phyloP scores from a whole-genome alignment of 1,139 yeast genomes.

The Magnusiomyces sp. region DNA sequence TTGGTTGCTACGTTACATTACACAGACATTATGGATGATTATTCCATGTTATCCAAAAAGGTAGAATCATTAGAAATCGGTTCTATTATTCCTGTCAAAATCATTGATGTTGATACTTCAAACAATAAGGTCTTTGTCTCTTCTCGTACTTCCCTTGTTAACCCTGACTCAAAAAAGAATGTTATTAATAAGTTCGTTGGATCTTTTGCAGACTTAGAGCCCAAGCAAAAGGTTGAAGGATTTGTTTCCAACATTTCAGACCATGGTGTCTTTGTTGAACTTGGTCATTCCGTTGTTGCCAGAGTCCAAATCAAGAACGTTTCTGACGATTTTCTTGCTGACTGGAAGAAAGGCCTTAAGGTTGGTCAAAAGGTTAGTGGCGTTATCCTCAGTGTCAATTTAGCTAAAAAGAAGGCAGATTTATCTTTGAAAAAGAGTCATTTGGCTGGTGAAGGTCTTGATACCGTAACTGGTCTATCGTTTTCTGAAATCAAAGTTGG shows the following conservation, averaged over 20 bases:
- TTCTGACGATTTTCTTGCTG: conserved; percentile 71
- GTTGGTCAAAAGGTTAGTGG: conserved; percentile 71
- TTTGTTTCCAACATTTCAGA: conserved; percentile 67
- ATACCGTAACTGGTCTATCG: conserved; percentile 29
- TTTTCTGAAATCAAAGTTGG: conserved; percentile 64
- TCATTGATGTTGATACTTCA: conserved; percentile 47
- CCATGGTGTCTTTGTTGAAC: conserved; percentile 70
- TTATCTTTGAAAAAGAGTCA: conserved; percentile 78
- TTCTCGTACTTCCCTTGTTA: conserved; percentile 39
- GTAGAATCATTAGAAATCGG: conserved; percentile 19
- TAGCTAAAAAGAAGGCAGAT: conserved; percentile 47
- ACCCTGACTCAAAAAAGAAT: conserved; percentile 23
- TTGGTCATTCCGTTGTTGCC: conserved; percentile 67
- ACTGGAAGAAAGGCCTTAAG: conserved; percentile 75
- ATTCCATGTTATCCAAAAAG: conserved; percentile 40
- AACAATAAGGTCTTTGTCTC: conserved; percentile 56
- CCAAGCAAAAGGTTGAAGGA: conserved; percentile 72
- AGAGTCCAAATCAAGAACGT: conserved; percentile 75
- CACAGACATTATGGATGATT: conserved; percentile 65
- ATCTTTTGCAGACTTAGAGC: conserved; percentile 46
- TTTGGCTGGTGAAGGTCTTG: conserved; percentile 49
- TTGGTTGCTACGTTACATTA: conserved; percentile 4
- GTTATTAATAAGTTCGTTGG: conserved; percentile 48
- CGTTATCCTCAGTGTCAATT: conserved; percentile 54
- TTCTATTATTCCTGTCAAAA: conserved; percentile 45